phyloP scores from a whole-genome alignment of 2,329 filamentous ascomycete species.

The Madurella fahalii region DNA sequence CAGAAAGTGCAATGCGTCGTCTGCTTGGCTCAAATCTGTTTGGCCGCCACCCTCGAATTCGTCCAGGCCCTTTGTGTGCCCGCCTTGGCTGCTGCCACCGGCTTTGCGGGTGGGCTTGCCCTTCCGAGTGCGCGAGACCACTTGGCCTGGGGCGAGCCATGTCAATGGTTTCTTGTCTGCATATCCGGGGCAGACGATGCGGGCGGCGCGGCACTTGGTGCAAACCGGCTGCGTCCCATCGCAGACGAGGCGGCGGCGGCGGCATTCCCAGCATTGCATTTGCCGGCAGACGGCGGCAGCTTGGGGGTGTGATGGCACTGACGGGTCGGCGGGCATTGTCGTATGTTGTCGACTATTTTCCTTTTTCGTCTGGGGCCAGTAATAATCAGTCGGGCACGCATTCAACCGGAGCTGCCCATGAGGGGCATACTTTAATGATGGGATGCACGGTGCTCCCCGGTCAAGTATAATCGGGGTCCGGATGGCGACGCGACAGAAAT shows the following conservation, averaged over 20 bases:
- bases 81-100: background rate
- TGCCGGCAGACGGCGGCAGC: background rate
- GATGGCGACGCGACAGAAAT: too few species aligned
- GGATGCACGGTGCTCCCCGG: too few species aligned
- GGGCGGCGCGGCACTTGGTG: conserved; percentile 16
- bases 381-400: too few species aligned
- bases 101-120: background rate
- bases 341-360: conserved; percentile 9
- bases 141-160: conserved; percentile 21
- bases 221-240: conserved; percentile 20
- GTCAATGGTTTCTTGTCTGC: conserved; percentile 23
- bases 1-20: background rate
- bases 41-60: background rate
- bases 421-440: too few species aligned
- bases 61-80: background rate
- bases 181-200: conserved; percentile 23
- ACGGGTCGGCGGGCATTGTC: background rate
- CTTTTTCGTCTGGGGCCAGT: background rate
- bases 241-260: conserved; percentile 20
- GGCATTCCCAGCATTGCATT: conserved; percentile 23
- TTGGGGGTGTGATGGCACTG: background rate
- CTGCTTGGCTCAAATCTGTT: background rate
- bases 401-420: too few species aligned
- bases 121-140: conserved; percentile 15
- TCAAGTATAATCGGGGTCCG: too few species aligned